phyloP scores from a whole-genome alignment of 2,329 filamentous ascomycete species.

The Aspergillus unguis region DNA sequence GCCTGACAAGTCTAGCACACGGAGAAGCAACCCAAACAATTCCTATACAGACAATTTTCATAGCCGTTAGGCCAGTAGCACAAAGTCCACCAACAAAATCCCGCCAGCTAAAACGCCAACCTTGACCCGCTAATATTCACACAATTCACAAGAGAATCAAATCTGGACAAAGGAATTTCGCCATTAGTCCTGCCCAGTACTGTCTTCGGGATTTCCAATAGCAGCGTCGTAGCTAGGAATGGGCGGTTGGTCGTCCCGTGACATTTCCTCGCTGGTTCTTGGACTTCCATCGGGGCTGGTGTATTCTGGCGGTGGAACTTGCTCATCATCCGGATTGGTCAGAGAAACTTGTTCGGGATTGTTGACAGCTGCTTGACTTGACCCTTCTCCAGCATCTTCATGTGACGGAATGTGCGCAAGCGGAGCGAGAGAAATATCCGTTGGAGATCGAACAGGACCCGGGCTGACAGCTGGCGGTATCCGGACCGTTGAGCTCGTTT shows the following conservation, averaged over 20 bases:
- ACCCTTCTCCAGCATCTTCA: constrained; percentile 69
- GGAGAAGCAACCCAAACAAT: constrained; percentile 12
- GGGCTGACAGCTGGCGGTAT: constrained; percentile 74
- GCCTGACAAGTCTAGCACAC: neutral
- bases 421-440: constrained; percentile 91
- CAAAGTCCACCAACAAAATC: constrained; percentile 18
- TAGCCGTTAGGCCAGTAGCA: constrained; percentile 16
- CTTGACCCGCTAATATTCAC: constrained; percentile 29
- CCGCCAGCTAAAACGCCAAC: constrained; percentile 25
- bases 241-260: constrained; percentile 59
- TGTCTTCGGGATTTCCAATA: constrained; percentile 43
- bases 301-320: constrained; percentile 44
- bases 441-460: constrained; percentile 84
- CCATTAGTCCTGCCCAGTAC: neutral
- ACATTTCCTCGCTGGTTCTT: constrained; percentile 53
- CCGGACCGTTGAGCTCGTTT: constrained; percentile 76
- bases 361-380: constrained; percentile 47
- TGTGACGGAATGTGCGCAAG: constrained; percentile 67
- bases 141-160: constrained; percentile 10
- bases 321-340: constrained; percentile 31
- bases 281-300: constrained; percentile 56
- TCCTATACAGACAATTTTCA: constrained; percentile 21
- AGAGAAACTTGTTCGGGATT: constrained; percentile 23
- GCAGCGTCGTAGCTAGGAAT: constrained; percentile 83
- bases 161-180: constrained; percentile 6